These are phyloP conservation scores for Craterostigma plantagineum DNA, from an alignment of 257 asterid genomes.

Conservation along the genomic window DNA sequence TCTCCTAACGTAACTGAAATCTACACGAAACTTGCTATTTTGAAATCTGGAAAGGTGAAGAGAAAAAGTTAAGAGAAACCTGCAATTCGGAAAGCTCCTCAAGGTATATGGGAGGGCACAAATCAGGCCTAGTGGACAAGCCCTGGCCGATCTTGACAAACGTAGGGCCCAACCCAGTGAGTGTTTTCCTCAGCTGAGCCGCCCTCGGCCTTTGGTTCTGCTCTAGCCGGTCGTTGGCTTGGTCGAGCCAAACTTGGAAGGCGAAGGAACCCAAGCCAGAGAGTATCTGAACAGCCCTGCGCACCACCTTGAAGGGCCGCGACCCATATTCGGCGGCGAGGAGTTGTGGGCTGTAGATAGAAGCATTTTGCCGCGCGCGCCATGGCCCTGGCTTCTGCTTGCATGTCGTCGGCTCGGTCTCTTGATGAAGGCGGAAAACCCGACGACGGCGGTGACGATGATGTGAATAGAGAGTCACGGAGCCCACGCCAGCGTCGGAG, in stretches of 20 bases:
- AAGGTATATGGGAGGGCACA: no score
- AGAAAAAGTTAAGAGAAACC: not conserved
- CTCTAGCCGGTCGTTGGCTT: conserved; percentile 2
- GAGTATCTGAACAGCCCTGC: no score
- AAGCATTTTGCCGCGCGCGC: conserved; percentile 67
- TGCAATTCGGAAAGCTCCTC: not conserved
- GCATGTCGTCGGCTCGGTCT: conserved; percentile 85
- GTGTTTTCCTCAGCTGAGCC: conserved; percentile 42
- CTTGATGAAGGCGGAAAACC: conserved; percentile 18
- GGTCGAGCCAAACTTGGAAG: not conserved
- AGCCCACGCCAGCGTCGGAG: no score
- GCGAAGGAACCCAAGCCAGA: no score
- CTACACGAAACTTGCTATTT: not conserved
- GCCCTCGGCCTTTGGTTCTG: conserved; percentile 34
- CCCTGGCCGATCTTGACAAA: conserved; percentile 27
- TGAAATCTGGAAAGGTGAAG: not conserved
- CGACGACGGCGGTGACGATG: conserved; percentile 17
- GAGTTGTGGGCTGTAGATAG: conserved; percentile 52
- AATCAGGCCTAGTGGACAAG: conserved; percentile 7
- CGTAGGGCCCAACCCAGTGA: conserved; percentile 20
- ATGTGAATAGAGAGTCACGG: conserved; percentile 11
- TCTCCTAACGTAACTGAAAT: no score
- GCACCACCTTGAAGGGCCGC: conserved; percentile 31
- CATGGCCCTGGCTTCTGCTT: conserved; percentile 89
- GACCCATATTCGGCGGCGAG: conserved; percentile 44